Base-by-base conservation (phyloP, 2,329 filamentous ascomycete species). In the Aureobasidium mangrovei region DNA sequence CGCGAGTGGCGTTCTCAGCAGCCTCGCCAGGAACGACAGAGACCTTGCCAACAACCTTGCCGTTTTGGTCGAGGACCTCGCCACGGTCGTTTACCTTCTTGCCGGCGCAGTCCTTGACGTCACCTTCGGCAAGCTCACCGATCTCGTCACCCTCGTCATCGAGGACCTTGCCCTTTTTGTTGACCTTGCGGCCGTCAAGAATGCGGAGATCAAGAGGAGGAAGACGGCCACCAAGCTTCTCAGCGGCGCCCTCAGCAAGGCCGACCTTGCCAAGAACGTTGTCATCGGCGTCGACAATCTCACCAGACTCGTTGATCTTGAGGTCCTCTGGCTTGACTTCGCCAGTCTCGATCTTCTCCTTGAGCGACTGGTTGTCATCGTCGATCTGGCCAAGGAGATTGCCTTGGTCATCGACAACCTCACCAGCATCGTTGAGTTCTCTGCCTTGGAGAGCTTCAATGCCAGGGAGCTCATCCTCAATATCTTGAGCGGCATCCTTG, bases 111-210 rank as follows among this genome's bases (percentile, higher is more conserved):
- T 71, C 63, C 39, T 65, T 62, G 53, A 68, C 56, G 35, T 76
- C 74, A 39, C 74, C 74, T 38, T 77, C 73, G 52, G 66, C 68
- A 48, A 77, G 70, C 64, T 76, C 70, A 39, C 74, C 74, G 59
- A 77, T 75, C 60, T 73, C 70, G 58, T 77, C 74, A 28, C 74
- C 74, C 48, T 77, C 74, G 41, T 73, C 71, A 56, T 77, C 72
- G 44, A 77, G 70, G 52, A 77, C 67, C 66, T 75, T 74, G 66
- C 74, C 74, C 69, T 79, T 79, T 70, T 79, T 79, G 69, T 79
- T 80, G 66, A 80, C 72, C 65, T 78, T 78, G 53, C 75, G 69
- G 61, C 77, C 74, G 62, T 79, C 69, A 45, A 78, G 62, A 61
- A 77, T 76, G 54, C 73, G 69, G 41, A 74, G 64, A 58, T 76